Evolutionary conservation across 1,284 basidiomycete species (phyloP).

Genomic region (Volvariella volvacea): DNA sequence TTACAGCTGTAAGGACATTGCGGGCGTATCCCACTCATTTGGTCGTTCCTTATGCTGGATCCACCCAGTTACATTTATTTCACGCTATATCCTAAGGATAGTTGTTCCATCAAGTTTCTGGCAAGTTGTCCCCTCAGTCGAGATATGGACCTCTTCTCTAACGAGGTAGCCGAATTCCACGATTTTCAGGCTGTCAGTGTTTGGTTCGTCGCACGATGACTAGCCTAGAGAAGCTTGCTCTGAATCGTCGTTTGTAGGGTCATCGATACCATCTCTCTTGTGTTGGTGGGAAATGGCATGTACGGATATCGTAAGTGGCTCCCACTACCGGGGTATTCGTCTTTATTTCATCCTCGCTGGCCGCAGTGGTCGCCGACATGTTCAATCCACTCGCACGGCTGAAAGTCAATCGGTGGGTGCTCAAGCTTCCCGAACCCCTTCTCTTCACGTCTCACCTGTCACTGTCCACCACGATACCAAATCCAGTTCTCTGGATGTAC

Average conservation of each 20-base stretch:
- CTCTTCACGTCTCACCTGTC: neutral
- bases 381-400: conserved; percentile 1
- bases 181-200: neutral
- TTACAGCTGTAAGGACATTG: conserved; percentile 9
- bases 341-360: neutral
- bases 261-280: conserved; percentile 12
- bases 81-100: conserved; percentile 10
- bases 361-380: conserved; percentile 5
- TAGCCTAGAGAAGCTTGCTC: neutral
- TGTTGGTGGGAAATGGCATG: conserved; percentile 10
- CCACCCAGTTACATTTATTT: conserved; percentile 11
- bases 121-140: conserved; percentile 1
- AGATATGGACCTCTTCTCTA: neutral
- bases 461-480: neutral
- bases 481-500: neutral
- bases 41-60: no score
- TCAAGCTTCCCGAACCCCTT: neutral
- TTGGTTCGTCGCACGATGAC: neutral
- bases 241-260: conserved; percentile 5
- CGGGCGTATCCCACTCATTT: neutral
- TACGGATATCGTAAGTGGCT: conserved; percentile 13
- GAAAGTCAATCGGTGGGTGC: conserved; percentile 3
- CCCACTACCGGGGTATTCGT: neutral
- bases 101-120: conserved; percentile 7
- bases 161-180: no score